A percentile compares a stretch with the other conserved stretches of the same genome.
phyloP scores from a whole-genome alignment of 805 yeast genomes.

The Cyberlindnera misumaiensis region DNA sequence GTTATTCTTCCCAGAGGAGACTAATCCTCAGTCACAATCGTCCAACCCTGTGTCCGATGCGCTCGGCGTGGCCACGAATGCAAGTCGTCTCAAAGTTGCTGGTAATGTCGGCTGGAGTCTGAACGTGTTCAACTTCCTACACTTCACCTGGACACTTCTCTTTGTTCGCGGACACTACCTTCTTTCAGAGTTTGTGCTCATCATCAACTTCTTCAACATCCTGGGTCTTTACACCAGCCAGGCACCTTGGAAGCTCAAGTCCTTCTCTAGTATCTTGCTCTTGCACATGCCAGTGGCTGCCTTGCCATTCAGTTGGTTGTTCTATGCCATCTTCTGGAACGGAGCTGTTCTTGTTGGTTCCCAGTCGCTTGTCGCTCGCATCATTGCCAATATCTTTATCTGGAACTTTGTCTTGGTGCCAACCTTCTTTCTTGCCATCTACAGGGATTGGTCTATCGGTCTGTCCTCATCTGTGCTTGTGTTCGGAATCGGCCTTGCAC shows the following conservation, averaged over 20 bases:
- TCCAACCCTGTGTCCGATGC: constrained; percentile 27
- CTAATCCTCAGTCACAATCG: constrained; percentile 25
- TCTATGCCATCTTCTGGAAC: constrained; percentile 75
- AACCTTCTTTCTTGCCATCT: constrained; percentile 44
- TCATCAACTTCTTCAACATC: constrained; percentile 55
- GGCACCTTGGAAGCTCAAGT: constrained; percentile 51
- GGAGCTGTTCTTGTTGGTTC: constrained; percentile 60
- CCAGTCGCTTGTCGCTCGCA: constrained; percentile 50
- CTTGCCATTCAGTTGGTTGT: constrained; percentile 67
- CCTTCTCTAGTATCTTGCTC: constrained; percentile 44
- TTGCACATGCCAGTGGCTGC: constrained; percentile 65
- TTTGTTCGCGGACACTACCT: constrained; percentile 56
- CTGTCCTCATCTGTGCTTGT: constrained; percentile 49
- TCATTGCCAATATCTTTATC: constrained; percentile 64
- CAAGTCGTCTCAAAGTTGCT: constrained; percentile 18
- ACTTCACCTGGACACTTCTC: constrained; percentile 56
- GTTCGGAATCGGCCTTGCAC: constrained; percentile 66
- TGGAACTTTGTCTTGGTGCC: constrained; percentile 77
- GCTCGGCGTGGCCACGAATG: constrained; percentile 16
- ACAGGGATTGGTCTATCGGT: constrained; percentile 68
- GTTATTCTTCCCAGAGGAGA: constrained; percentile 31
- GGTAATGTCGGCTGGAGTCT: constrained; percentile 52
- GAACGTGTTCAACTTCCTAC: constrained; percentile 50
- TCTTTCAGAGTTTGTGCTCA: constrained; percentile 49
- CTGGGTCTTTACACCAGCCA: constrained; percentile 43